Conservation (phyloP, 2,329 filamentous ascomycete genomes). For the Alternaria gansuensis region DNA sequence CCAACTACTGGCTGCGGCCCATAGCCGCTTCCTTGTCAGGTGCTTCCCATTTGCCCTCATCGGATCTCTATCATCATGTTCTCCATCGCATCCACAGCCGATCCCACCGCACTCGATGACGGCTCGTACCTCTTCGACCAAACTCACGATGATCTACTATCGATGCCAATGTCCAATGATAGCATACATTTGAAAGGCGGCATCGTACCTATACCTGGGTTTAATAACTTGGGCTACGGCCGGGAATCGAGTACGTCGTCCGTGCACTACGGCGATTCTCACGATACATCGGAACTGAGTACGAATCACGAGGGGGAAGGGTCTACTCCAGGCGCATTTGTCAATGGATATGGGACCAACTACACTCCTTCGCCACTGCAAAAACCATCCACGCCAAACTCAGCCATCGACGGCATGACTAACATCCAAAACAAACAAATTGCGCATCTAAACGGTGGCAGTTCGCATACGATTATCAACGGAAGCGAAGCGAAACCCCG, state of each 20-base stretch:
- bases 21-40: constrained; percentile 40
- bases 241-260: constrained; percentile 53
- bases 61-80: constrained; percentile 43
- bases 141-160: constrained; percentile 43
- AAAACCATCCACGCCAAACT: constrained; percentile 38
- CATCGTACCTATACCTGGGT: constrained; percentile 43
- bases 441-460: constrained; percentile 24
- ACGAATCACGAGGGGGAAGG: constrained; percentile 47
- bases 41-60: constrained; percentile 38
- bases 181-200: constrained; percentile 46
- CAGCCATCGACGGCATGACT: constrained; percentile 28
- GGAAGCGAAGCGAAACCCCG: constrained; percentile 19
- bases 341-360: constrained; percentile 40
- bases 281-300: constrained; percentile 49
- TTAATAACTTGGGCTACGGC: constrained; percentile 51
- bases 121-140: constrained; percentile 48
- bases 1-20: constrained; percentile 26
- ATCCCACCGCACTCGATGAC: constrained; percentile 48
- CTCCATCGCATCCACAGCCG: constrained; percentile 46
- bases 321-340: constrained; percentile 43
- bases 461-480: constrained; percentile 22
- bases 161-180: constrained; percentile 47
- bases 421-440: constrained; percentile 18
- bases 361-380: constrained; percentile 44
- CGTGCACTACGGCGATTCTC: constrained; percentile 50